Percentiles rank a stretch among this genome's conserved stretches.
phyloP scores from a whole-genome alignment of 164 flowering plant species.

The Warburgia ugandensis region DNA sequence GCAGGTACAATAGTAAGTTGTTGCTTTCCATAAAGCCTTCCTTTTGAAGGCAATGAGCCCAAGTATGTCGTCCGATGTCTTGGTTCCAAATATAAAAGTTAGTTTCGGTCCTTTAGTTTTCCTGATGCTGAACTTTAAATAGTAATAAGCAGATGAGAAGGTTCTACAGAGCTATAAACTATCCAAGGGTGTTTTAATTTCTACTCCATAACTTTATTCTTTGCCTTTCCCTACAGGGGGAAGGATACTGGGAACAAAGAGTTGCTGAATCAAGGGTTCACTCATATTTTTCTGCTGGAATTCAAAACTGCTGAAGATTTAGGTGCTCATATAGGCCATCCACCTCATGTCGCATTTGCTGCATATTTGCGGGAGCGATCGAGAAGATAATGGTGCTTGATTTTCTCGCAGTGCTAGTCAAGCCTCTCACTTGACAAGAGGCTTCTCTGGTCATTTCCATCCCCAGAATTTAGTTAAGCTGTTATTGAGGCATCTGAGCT shows the following conservation, averaged over 20 bases:
- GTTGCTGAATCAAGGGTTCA: slow-evolving; percentile 68
- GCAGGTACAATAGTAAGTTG: not conserved
- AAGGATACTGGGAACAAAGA: slow-evolving; percentile 55
- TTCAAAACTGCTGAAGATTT: slow-evolving; percentile 61
- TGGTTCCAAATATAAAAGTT: too few relatives aligned
- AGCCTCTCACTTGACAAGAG: too few relatives aligned
- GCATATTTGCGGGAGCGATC: slow-evolving; percentile 46
- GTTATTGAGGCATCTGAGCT: too few relatives aligned
- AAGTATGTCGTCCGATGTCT: too few relatives aligned
- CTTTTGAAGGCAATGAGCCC: not conserved
- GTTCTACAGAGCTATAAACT: not conserved
- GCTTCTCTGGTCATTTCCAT: not conserved
- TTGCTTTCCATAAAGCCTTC: not conserved
- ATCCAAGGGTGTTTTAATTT: too few relatives aligned
- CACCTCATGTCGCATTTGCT: slow-evolving; percentile 57
- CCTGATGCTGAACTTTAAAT: not conserved
- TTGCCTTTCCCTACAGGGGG: slow-evolving; percentile 42
- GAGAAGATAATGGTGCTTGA: slow-evolving; percentile 68
- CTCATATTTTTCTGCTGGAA: slow-evolving; percentile 61
- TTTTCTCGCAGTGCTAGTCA: slow-evolving; percentile 48
- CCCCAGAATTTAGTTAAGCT: not conserved
- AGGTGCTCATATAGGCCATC: slow-evolving; percentile 38
- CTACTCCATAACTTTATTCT: too few relatives aligned
- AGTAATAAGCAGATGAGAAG: not conserved
- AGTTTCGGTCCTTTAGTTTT: not conserved